phyloP scores from a whole-genome alignment of 345 rosid genomes.

The Adansonia digitata region DNA sequence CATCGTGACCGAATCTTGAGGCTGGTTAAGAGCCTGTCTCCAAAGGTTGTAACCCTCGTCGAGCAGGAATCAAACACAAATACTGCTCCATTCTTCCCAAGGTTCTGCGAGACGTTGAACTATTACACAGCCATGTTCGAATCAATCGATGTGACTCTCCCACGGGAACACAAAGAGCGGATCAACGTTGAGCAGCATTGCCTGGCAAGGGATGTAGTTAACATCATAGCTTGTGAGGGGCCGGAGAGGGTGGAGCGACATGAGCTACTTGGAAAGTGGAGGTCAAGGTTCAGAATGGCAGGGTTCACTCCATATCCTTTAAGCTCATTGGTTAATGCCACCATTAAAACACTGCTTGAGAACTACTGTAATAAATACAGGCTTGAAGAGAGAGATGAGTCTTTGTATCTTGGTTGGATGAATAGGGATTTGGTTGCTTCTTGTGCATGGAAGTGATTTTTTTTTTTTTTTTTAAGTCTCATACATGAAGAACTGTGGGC shows the following conservation, averaged over 20 bases:
- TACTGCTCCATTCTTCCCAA: slow-evolving; percentile 75
- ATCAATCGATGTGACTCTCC: slow-evolving; percentile 74
- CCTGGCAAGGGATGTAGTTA: slow-evolving; percentile 80
- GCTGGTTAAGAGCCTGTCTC: slow-evolving; percentile 64
- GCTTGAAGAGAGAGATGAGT: slow-evolving; percentile 74
- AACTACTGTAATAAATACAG: slow-evolving; percentile 54
- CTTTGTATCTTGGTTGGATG: slow-evolving; percentile 86
- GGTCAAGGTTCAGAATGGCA: slow-evolving; percentile 69
- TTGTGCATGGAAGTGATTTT: slow-evolving; percentile 73
- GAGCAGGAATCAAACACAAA: slow-evolving; percentile 92
- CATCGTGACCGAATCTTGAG: slow-evolving; percentile 68
- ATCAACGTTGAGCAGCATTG: slow-evolving; percentile 90
- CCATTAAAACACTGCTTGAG: slow-evolving; percentile 61
- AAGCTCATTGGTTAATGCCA: slow-evolving; percentile 67
- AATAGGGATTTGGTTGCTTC: slow-evolving; percentile 77
- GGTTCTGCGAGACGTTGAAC: slow-evolving; percentile 69
- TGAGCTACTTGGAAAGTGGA: slow-evolving; percentile 83
- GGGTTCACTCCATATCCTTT: slow-evolving; percentile 75
- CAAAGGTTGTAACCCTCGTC: slow-evolving; percentile 84
- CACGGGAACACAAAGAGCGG: slow-evolving; percentile 68
- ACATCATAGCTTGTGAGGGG: slow-evolving; percentile 90
- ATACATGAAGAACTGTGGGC: neutral
- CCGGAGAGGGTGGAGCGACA: slow-evolving; percentile 78
- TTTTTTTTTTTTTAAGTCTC: neutral
- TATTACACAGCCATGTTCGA: slow-evolving; percentile 85